Evolutionary conservation across 495 filamentous ascomycete species (phyloP), one percentile per base, ranked within the genome.

Genomic region (Neurospora hispaniola): DNA sequence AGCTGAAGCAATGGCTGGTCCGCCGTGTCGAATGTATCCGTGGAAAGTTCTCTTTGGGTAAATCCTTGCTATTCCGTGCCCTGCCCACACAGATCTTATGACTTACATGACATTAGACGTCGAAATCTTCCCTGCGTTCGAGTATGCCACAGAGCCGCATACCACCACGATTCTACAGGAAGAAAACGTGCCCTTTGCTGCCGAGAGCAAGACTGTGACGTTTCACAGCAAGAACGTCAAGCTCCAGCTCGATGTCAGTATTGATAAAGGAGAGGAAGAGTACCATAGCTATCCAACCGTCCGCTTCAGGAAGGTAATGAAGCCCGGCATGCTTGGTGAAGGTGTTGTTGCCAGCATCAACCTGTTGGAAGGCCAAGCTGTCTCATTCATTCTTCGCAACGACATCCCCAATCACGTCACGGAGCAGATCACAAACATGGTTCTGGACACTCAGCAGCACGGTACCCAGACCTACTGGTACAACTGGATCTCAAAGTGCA

Each of bases 121-220:
- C 16, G 88, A 92, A 73, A 76, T 93, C 16, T 92, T 92, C 71
- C 90, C 91, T 6, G 89, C 90, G 23, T 92, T 92, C 74, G 88
- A 89, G 71, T 93, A 92, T 79, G 90, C 89, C 5, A 82, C 80
- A 31, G 89, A 87, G 44, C 40, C 80, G 7, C 90, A 92, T 75
- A 86, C 80, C 2, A 86, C 86, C 18, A 83, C 83, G 8, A 80
- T 89, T 39, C 73, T 86, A 6, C 77, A 82, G 59, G 78, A 79
- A 2, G 77, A 83, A 14, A 78, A 81, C 43, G 76, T 82, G 16
- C 54, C 78, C 11, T 73, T 74, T 42, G 79, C 77, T 5, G 71
- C 80, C n/a, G 77, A 84, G 68, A 88, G 88, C 75, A 89, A 91
- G 80, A 86, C 85, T 0, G 84, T 89, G 4, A 86, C 86, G 14